Evolutionary conservation across 1,139 yeast species (phyloP), one percentile per base, ranked within the genome.

Genomic region (Starmera stellimalicola): DNA sequence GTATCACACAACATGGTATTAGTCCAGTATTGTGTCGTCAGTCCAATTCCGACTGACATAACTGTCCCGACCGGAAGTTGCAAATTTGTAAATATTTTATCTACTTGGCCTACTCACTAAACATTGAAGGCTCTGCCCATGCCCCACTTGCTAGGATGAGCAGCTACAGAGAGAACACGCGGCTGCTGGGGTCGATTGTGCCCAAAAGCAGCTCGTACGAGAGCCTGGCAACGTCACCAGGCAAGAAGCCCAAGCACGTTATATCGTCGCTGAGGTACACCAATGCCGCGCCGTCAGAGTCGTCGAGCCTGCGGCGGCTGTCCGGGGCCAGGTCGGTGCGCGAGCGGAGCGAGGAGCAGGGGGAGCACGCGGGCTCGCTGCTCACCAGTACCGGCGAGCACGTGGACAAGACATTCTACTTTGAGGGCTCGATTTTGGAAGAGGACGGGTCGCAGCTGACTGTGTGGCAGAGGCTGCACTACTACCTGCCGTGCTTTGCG

Each of bases 401-500:
- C 12, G 25, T 22, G 25, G 25, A 22, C 5, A 22, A 22, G 12
- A 22, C 11, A n/a, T 22, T n/a, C 25, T 22, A 22, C 12, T 22
- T 22, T 22, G 25, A 22, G 7, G 25, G 25, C 8, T n/a, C 11
- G 11, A 14, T 4, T 6, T n/a, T 6, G 15, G 14, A 19, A 6
- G 27, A 18, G n/a, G 29, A 61, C 60, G 79, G 26, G 3, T 33
- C 32, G 2, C 16, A 23, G 1, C 26, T 33, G 11, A 24, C 33
- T 6, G 40, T 43, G 45, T 18, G 33, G 3, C 40, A 48, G 31
- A 37, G 44, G 16, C 27, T 69, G 6, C 77, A 87, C 0, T 87
- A 88, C 56, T 88, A 88, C 50, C 55, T 88, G 5, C 97, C 97
- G 0, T 76, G 82, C 34, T 62, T 77, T 36, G 70, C 83, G 2